Conservation (phyloP, 495 filamentous ascomycete genomes). For the Tuber umbilicatum region DNA sequence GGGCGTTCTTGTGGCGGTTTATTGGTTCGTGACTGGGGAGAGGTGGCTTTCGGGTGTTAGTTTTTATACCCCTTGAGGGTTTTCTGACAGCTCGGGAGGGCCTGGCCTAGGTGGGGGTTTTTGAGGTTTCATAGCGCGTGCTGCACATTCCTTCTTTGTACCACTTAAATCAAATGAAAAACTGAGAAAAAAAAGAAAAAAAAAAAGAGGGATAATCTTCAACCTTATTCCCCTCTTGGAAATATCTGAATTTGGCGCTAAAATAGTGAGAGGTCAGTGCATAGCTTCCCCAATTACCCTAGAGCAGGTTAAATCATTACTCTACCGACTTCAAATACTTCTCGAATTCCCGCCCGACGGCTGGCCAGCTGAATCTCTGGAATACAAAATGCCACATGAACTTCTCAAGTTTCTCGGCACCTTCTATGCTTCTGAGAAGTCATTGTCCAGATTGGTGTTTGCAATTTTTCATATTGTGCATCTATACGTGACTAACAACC, state of each 20-base stretch:
- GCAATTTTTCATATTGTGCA: not conserved
- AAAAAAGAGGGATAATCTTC: not conserved
- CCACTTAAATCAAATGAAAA: no score
- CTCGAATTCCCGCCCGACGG: not conserved
- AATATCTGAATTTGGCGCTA: not conserved
- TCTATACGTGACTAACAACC: not conserved
- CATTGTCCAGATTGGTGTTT: not conserved
- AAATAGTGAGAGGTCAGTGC: not conserved
- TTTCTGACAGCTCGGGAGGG: no score
- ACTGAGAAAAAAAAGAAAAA: no score
- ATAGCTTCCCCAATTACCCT: not conserved
- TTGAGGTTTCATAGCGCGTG: no score
- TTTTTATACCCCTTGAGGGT: no score
- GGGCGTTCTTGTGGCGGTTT: no score
- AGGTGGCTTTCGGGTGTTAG: no score
- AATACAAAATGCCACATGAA: not conserved
- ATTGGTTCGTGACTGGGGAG: no score
- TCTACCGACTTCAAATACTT: not conserved
- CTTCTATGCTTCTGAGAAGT: not conserved
- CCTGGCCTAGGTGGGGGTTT: no score
- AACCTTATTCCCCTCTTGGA: not conserved
- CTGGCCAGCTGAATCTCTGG: not conserved
- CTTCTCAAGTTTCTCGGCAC: not conserved
- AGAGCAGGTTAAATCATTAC: not conserved
- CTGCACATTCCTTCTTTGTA: no score